phyloP scores from a whole-genome alignment of 2,329 filamentous ascomycete species.

The Capronia epimyces region DNA sequence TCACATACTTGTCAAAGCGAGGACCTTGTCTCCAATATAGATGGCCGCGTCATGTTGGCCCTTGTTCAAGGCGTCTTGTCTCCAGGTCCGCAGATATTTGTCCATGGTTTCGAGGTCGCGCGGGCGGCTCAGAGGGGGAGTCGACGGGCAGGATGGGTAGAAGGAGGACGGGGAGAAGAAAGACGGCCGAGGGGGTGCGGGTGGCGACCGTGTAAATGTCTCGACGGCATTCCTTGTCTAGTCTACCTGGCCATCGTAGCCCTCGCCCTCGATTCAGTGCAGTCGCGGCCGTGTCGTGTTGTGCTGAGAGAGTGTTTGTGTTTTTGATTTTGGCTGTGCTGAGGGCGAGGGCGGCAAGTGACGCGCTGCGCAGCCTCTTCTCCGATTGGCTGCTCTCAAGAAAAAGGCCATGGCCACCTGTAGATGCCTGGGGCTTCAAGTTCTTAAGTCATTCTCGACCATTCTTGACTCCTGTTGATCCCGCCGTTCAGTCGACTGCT shows the following conservation, averaged over 20 bases:
- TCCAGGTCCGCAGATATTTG: constrained; percentile 86
- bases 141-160: not conserved
- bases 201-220: too few relatives aligned
- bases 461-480: not conserved
- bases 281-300: not conserved
- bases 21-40: constrained; percentile 93
- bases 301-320: not conserved
- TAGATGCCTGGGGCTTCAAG: not conserved
- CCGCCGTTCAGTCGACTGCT: too few relatives aligned
- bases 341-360: not conserved
- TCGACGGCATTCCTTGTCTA: not conserved
- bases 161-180: not conserved
- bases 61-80: constrained; percentile 90
- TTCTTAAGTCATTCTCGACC: not conserved
- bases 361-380: not conserved
- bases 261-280: too few relatives aligned
- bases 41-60: constrained; percentile 95
- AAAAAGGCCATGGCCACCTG: not conserved
- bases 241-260: too few relatives aligned
- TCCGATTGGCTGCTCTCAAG: not conserved
- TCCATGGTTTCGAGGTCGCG: constrained; percentile 59
- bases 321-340: not conserved
- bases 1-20: constrained; percentile 79
- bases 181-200: not conserved
- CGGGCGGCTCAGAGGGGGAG: not conserved